Conservation (phyloP, 805 yeast genomes). For the Candida boleticola region DNA sequence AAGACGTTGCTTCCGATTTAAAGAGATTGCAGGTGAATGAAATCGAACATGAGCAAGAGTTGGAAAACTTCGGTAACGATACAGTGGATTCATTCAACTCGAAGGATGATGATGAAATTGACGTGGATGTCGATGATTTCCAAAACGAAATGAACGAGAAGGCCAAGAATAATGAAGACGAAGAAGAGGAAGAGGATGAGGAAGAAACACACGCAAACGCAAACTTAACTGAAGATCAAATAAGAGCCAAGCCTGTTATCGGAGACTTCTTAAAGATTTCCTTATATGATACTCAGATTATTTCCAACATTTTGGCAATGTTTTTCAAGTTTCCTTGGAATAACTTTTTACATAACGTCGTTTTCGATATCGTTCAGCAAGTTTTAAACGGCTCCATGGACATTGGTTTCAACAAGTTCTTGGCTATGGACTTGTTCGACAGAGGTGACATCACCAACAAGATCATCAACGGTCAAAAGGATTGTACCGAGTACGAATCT, state of each 20-base stretch:
- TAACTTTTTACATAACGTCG: constrained; percentile 46
- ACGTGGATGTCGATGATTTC: not conserved
- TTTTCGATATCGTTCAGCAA: constrained; percentile 47
- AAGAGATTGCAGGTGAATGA: constrained; percentile 16
- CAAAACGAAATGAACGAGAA: constrained; percentile 12
- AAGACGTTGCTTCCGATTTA: constrained; percentile 12
- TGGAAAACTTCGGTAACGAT: constrained; percentile 20
- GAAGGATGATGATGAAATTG: constrained; percentile 12
- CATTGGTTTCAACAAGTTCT: constrained; percentile 45
- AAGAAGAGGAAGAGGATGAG: constrained; percentile 19
- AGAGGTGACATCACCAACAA: constrained; percentile 40
- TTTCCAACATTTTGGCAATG: constrained; percentile 41
- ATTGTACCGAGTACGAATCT: constrained; percentile 60
- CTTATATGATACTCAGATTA: constrained; percentile 42
- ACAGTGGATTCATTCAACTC: constrained; percentile 39
- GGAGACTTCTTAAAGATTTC: constrained; percentile 44
- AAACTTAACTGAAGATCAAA: constrained; percentile 41
- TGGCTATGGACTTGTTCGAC: constrained; percentile 59
- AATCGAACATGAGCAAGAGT: constrained; percentile 5
- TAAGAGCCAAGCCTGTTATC: constrained; percentile 41
- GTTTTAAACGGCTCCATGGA: constrained; percentile 48
- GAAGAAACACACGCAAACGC: constrained; percentile 46
- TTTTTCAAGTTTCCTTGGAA: constrained; percentile 48
- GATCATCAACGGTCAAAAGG: constrained; percentile 49
- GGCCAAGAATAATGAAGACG: constrained; percentile 3